Percentiles rank a stretch among this genome's conserved stretches.
Evolutionary conservation across 805 yeast species (phyloP).

Genomic region (Hanseniaspora meyeri): DNA sequence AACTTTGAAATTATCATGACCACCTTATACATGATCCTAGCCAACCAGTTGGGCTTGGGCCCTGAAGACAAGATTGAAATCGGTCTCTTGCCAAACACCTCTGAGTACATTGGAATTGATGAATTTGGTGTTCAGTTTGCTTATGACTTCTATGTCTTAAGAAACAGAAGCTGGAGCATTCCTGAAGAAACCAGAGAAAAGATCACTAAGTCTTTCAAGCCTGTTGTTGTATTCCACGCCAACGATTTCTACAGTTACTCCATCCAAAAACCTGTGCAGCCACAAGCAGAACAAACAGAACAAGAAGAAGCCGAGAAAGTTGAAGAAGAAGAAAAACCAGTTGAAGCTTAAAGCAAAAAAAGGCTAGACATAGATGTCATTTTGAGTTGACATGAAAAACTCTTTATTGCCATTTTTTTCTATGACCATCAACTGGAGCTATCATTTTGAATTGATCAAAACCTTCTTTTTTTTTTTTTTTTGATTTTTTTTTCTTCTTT

Average conservation of each 20-base stretch:
- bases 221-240: conserved; percentile 1
- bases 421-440: neutral
- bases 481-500: no score
- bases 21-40: conserved; percentile 24
- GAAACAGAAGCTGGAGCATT: conserved; percentile 4
- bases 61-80: conserved; percentile 8
- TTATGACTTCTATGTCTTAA: conserved; percentile 11
- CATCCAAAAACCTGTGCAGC: conserved; percentile 1
- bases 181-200: conserved; percentile 10
- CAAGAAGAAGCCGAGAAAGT: neutral
- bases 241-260: conserved; percentile 11
- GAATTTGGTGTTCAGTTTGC: conserved; percentile 7
- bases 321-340: neutral
- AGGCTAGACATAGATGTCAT: neutral
- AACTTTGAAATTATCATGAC: conserved; percentile 22
- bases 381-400: neutral
- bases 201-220: neutral
- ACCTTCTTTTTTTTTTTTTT: neutral
- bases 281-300: neutral
- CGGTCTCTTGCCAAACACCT: conserved; percentile 1
- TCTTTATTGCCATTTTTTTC: neutral
- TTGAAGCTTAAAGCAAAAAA: neutral
- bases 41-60: neutral
- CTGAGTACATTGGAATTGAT: conserved; percentile 9
- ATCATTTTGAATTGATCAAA: neutral